These are phyloP conservation scores for Mortierella sp. DNA, from an alignment of 371 early-diverging fungal genomes.

Conservation along the genomic window DNA sequence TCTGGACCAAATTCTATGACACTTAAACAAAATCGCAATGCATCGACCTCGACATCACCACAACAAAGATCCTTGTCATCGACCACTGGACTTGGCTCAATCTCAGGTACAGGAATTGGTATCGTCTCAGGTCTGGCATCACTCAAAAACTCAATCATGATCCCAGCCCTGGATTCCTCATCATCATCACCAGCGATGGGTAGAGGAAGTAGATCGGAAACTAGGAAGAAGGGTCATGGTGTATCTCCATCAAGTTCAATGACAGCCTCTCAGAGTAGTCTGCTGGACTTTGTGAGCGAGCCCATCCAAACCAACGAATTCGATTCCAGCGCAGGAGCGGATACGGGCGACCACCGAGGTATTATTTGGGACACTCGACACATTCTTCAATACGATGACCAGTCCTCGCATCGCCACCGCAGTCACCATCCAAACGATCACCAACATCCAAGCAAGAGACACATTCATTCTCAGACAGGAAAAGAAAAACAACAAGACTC, in stretches of 20 bases:
- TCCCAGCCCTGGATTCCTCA: slow-evolving; percentile 29
- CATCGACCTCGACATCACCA: neutral
- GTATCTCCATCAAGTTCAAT: neutral
- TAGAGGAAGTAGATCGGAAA: neutral
- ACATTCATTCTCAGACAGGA: neutral
- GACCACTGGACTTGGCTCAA: slow-evolving; percentile 19
- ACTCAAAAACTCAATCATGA: slow-evolving; percentile 52
- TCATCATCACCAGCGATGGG: neutral
- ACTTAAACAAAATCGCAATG: slow-evolving; percentile 1
- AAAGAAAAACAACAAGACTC: neutral
- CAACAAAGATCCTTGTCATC: neutral
- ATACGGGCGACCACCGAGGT: slow-evolving; percentile 1
- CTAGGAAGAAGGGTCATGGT: neutral
- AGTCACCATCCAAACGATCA: slow-evolving; percentile 11
- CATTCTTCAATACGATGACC: neutral
- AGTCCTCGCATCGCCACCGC: slow-evolving; percentile 1
- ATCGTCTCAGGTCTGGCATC: slow-evolving; percentile 48
- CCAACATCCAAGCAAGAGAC: neutral
- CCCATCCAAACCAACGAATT: neutral
- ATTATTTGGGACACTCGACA: neutral
- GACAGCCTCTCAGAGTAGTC: slow-evolving; percentile 23
- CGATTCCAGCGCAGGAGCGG: neutral
- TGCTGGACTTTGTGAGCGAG: slow-evolving; percentile 20
- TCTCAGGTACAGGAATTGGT: slow-evolving; percentile 24
- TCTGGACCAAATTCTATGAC: neutral